Evolutionary conservation across 345 rosid species (phyloP).

Genomic region (Eucalyptus fibrosa): DNA sequence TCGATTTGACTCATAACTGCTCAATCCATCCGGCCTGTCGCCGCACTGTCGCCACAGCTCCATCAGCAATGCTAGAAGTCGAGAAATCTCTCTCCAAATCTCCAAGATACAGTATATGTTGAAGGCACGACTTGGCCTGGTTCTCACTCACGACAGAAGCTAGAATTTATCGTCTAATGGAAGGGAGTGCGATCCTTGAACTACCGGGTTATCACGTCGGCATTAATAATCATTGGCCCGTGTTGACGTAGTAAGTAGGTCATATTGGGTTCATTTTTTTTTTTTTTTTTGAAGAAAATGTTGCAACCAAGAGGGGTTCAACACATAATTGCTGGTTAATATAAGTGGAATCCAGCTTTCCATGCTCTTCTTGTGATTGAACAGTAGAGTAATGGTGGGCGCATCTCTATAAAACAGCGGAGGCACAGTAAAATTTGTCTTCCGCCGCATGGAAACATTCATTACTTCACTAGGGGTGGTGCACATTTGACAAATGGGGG

Average conservation of each 20-base stretch:
- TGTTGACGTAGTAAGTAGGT: background rate
- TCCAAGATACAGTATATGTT: background rate
- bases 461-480: background rate
- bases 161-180: background rate
- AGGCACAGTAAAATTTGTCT: background rate
- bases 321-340: background rate
- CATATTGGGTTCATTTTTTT: background rate
- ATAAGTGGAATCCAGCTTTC: background rate
- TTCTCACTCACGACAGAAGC: rapidly evolving
- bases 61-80: background rate
- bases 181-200: background rate
- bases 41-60: background rate
- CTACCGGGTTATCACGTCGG: background rate
- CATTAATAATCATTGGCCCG: background rate
- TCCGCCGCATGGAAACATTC: background rate
- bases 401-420: background rate
- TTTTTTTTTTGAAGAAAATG: background rate
- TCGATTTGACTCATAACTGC: background rate
- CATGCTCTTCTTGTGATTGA: background rate
- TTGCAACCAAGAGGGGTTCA: background rate
- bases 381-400: background rate
- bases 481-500: background rate
- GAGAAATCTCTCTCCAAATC: background rate
- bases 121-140: background rate
- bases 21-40: background rate